phyloP scores from a whole-genome alignment of 1,284 basidiomycete genomes.

The Trametes versicolor region DNA sequence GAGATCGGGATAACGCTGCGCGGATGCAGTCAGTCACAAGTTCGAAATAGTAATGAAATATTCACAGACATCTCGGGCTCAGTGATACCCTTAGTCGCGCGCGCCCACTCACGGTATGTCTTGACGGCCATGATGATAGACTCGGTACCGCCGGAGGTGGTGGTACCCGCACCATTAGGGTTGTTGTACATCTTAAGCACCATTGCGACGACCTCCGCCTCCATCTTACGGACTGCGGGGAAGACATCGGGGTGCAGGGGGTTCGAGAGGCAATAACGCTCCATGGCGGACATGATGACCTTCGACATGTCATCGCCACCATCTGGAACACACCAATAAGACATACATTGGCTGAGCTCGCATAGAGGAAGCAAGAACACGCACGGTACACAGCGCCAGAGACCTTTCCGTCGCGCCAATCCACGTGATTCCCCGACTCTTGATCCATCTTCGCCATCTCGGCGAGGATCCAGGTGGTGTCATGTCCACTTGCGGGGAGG shows the following conservation, averaged over 20 bases:
- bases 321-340: constrained; percentile 54
- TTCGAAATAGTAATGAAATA: background rate
- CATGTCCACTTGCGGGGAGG: constrained; percentile 75
- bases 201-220: constrained; percentile 97
- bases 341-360: background rate
- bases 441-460: constrained; percentile 86
- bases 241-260: constrained; percentile 97
- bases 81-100: constrained; percentile 85
- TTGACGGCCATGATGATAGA: constrained; percentile 96
- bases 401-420: constrained; percentile 83
- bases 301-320: constrained; percentile 86
- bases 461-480: constrained; percentile 79
- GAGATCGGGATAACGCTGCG: constrained; percentile 84
- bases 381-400: constrained; percentile 91
- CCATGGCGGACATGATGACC: constrained; percentile 75
- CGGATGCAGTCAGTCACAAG: constrained; percentile 17
- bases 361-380: constrained; percentile 38
- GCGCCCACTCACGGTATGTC: constrained; percentile 94
- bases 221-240: constrained; percentile 96
- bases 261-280: constrained; percentile 83
- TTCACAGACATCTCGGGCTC: constrained; percentile 88
- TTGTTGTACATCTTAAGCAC: constrained; percentile 89
- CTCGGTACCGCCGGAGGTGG: constrained; percentile 96
- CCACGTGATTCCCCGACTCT: constrained; percentile 55
- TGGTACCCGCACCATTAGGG: constrained; percentile 87